phyloP scores from a whole-genome alignment of 2,329 filamentous ascomycete species.

The Dryadomyces quercus-mongolicae region DNA sequence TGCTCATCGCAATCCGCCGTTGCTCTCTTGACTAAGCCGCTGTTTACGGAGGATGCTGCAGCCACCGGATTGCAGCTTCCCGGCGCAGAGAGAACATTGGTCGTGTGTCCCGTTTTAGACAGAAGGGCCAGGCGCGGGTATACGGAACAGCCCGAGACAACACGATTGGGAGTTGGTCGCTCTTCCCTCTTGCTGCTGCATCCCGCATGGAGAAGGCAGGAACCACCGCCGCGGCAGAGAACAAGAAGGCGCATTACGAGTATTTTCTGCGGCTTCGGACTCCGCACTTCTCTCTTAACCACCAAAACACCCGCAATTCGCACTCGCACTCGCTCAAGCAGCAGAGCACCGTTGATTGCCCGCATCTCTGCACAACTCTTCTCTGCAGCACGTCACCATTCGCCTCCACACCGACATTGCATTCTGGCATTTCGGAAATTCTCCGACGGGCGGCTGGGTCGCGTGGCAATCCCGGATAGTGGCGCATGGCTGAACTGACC shows the following conservation, averaged over 20 bases:
- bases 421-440: neutral
- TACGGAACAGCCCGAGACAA: neutral
- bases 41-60: neutral
- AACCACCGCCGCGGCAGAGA: neutral
- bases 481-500: slow-evolving; percentile 8
- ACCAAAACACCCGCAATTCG: neutral
- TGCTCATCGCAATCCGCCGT: neutral
- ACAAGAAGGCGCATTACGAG: neutral
- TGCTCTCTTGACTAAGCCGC: neutral
- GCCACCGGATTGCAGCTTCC: neutral
- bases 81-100: neutral
- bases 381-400: neutral
- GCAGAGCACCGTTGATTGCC: neutral
- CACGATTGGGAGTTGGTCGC: neutral
- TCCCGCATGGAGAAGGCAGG: neutral
- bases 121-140: neutral
- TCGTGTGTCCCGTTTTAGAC: neutral
- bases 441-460: neutral
- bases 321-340: neutral
- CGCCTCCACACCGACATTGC: neutral
- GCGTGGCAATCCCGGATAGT: neutral
- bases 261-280: neutral
- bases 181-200: neutral
- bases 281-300: neutral
- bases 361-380: neutral